phyloP scores from a whole-genome alignment of 2,329 filamentous ascomycete species.

The Neonectria ditissima region DNA sequence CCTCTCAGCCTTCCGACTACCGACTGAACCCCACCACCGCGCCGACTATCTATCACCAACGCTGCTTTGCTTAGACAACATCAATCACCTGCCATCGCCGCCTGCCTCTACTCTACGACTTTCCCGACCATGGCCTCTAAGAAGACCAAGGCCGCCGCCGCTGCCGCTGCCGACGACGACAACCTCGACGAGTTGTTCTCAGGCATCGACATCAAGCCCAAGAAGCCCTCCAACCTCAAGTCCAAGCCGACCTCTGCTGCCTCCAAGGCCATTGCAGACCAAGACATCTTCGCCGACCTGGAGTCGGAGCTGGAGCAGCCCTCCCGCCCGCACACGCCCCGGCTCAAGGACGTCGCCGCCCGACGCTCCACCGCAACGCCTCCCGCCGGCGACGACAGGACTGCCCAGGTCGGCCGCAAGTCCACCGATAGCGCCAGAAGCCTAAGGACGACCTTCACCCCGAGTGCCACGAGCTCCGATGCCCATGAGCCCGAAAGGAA shows the following conservation, averaged over 20 bases:
- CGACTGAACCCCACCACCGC: slow-evolving; percentile 5
- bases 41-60: neutral
- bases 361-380: slow-evolving; percentile 62
- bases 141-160: slow-evolving; percentile 65
- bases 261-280: slow-evolving; percentile 64
- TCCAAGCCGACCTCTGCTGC: slow-evolving; percentile 62
- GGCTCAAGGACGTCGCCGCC: slow-evolving; percentile 66
- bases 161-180: slow-evolving; percentile 66
- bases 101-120: slow-evolving; percentile 18
- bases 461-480: slow-evolving; percentile 73
- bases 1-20: slow-evolving; percentile 26
- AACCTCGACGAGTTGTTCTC: slow-evolving; percentile 75
- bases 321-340: slow-evolving; percentile 85
- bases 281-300: slow-evolving; percentile 89
- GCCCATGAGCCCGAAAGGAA: slow-evolving; percentile 69
- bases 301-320: slow-evolving; percentile 78
- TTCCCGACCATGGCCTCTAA: slow-evolving; percentile 67
- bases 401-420: slow-evolving; percentile 65
- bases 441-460: slow-evolving; percentile 78
- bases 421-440: slow-evolving; percentile 82
- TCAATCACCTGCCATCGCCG: slow-evolving; percentile 17
- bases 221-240: slow-evolving; percentile 60
- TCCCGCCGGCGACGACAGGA: slow-evolving; percentile 73
- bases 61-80: neutral
- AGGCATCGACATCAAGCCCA: slow-evolving; percentile 65